Evolutionary conservation across 192 early-diverging fungal genomes (phyloP).

Genomic region (Coemansia sp.): DNA sequence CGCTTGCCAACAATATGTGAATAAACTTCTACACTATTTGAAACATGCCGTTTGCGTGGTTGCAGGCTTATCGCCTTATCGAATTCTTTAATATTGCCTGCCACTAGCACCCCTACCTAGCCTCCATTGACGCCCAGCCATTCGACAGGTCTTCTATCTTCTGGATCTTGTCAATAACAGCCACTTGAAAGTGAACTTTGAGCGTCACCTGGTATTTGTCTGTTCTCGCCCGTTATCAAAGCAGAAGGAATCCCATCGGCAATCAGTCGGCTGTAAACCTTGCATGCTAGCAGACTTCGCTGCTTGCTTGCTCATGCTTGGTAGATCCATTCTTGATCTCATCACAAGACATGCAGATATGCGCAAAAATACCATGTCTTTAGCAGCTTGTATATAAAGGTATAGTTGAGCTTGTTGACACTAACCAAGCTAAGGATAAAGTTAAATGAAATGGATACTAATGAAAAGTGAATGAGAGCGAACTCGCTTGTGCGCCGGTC

Average conservation of each 20-base stretch:
- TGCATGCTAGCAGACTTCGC: conserved; percentile 82
- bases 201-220: conserved; percentile 42
- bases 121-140: conserved; percentile 76
- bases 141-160: conserved; percentile 83
- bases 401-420: not conserved
- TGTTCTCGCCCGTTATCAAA: conserved; percentile 91
- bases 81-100: no score
- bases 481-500: no score
- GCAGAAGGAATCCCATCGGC: conserved; percentile 71
- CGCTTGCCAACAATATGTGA: no score
- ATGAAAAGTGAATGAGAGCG: not conserved
- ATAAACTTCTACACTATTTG: no score
- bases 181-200: conserved; percentile 64
- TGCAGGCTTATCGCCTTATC: no score
- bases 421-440: not conserved
- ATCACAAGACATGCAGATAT: no score
- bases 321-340: no score
- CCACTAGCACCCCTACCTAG: no score
- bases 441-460: not conserved
- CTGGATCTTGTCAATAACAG: conserved; percentile 96
- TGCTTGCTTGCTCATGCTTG: no score
- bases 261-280: conserved; percentile 88
- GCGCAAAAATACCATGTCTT: no score
- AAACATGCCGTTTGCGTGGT: no score
- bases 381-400: not conserved